These are phyloP conservation scores for Castanopsis chinensis DNA, from an alignment of 306 rosid genomes.

Conservation along the genomic window DNA sequence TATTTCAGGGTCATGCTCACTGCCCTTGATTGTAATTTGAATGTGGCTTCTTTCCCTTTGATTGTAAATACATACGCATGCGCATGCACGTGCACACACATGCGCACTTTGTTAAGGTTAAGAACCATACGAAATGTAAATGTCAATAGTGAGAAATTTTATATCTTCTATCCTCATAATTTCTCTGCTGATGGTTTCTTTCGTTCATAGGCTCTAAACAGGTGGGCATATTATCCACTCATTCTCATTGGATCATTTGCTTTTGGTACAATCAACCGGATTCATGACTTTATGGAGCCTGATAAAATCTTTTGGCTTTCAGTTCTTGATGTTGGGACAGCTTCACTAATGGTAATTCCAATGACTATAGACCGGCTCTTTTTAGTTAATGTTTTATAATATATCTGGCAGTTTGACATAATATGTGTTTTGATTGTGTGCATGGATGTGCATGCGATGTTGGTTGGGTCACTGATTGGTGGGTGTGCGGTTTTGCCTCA, in stretches of 20 bases:
- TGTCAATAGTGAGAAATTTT: not conserved
- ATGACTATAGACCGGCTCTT: constrained; percentile 6
- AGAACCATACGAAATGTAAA: not conserved
- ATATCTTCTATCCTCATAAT: not conserved
- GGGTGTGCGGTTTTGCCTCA: not conserved
- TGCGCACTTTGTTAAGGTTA: not conserved
- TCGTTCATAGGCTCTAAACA: constrained; percentile 69
- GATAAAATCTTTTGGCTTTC: constrained; percentile 93
- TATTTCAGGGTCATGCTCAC: not conserved
- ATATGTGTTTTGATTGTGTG: not conserved
- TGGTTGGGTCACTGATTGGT: not conserved
- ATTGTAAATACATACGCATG: not conserved
- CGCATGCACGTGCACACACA: not conserved
- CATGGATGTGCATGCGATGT: too few relatives aligned
- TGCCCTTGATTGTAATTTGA: not conserved
- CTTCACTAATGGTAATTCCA: constrained; percentile 83
- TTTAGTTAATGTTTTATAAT: constrained; percentile 13
- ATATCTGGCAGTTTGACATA: not conserved
- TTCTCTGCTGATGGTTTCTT: not conserved
- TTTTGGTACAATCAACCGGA: constrained; percentile 87
- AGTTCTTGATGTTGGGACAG: constrained; percentile 86
- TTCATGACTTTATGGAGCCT: constrained; percentile 93
- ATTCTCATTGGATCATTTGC: constrained; percentile 95
- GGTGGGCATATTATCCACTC: constrained; percentile 97
- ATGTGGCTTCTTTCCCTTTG: not conserved